phyloP scores from a whole-genome alignment of 441 rosid species.

The Oxalis stricta region DNA sequence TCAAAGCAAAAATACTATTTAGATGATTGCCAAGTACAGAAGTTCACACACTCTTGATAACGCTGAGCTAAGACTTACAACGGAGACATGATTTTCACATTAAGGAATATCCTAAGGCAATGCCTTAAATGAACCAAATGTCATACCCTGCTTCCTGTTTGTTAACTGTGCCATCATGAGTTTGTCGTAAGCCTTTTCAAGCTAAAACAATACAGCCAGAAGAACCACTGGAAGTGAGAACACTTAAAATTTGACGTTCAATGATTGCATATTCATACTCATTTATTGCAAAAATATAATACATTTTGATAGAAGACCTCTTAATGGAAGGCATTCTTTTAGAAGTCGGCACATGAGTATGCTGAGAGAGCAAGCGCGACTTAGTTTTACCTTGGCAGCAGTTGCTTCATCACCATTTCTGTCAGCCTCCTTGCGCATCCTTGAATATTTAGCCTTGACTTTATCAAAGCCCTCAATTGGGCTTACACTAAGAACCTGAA shows the following conservation, averaged over 20 bases:
- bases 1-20: neutral
- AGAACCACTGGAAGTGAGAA: neutral
- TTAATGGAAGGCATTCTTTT: neutral
- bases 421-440: constrained; percentile 81
- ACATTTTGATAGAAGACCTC: too few relatives aligned
- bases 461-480: constrained; percentile 71
- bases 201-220: constrained; percentile 30
- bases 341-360: neutral
- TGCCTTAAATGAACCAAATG: constrained; percentile 82
- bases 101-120: neutral
- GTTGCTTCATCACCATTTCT: constrained; percentile 64
- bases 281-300: too few relatives aligned
- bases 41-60: neutral
- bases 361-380: neutral
- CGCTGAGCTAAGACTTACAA: neutral
- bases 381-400: constrained; percentile 31
- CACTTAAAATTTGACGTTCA: too few relatives aligned
- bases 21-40: neutral
- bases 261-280: too few relatives aligned
- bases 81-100: neutral
- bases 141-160: constrained; percentile 71
- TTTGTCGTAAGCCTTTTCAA: constrained; percentile 93
- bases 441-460: constrained; percentile 51
- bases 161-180: constrained; percentile 74
- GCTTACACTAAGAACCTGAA: constrained; percentile 82